phyloP scores from a whole-genome alignment of 495 filamentous ascomycete genomes.

The Annulohypoxylon maeteangense region DNA sequence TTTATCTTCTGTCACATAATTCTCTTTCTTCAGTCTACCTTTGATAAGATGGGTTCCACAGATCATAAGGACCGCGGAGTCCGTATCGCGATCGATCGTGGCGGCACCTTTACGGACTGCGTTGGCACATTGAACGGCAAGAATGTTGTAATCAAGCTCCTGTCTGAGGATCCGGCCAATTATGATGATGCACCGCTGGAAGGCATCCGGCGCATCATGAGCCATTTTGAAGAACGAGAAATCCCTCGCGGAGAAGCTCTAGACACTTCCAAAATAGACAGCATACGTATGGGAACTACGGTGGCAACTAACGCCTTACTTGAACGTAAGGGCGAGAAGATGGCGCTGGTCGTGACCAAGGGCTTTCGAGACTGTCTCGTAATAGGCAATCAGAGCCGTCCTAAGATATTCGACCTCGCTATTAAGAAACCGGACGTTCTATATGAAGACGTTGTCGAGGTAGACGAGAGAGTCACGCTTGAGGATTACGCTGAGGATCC shows the following conservation, averaged over 20 bases:
- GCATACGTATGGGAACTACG: conserved; percentile 89
- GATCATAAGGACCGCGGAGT: conserved; percentile 56
- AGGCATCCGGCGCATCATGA: conserved; percentile 89
- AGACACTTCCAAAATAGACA: conserved; percentile 85
- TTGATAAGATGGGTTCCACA: conserved; percentile 41
- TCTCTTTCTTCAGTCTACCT: background rate
- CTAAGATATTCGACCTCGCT: conserved; percentile 84
- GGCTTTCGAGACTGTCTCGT: conserved; percentile 93
- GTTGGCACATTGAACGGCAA: conserved; percentile 70
- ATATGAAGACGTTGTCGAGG: conserved; percentile 79
- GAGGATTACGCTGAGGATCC: conserved; percentile 91
- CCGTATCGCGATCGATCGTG: conserved; percentile 71
- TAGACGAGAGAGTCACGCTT: conserved; percentile 85
- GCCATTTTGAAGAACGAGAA: conserved; percentile 77
- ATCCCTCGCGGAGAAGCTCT: conserved; percentile 84
- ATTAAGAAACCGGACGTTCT: conserved; percentile 83
- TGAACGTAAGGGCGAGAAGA: conserved; percentile 93
- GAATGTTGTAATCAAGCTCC: conserved; percentile 85
- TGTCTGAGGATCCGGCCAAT: conserved; percentile 90
- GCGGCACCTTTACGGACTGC: conserved; percentile 78
- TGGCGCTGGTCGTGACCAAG: conserved; percentile 89
- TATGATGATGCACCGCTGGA: conserved; percentile 91
- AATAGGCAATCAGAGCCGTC: conserved; percentile 86
- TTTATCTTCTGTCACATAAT: background rate
- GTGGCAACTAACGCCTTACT: conserved; percentile 90